phyloP scores from a whole-genome alignment of 1,284 basidiomycete species.

The Phylloporus sp. region DNA sequence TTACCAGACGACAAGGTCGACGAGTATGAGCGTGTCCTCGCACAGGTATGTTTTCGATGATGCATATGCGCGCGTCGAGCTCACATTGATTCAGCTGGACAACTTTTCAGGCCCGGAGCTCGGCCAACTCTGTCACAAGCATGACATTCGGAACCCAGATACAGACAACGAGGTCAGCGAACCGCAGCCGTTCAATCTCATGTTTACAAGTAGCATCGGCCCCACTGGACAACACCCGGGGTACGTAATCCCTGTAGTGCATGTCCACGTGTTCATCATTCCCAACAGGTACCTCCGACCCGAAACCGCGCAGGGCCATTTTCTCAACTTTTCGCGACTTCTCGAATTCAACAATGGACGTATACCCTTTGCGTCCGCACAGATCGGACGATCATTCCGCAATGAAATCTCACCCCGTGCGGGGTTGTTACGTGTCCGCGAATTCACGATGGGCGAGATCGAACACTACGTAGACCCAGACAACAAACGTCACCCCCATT shows the following conservation, averaged over 20 bases:
- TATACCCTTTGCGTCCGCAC: conserved; percentile 96
- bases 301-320: conserved; percentile 98
- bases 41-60: conserved; percentile 64
- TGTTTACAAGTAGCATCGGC: conserved; percentile 98
- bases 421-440: conserved; percentile 94
- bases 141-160: conserved; percentile 89
- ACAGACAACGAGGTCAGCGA: conserved; percentile 92
- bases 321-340: conserved; percentile 97
- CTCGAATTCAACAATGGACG: conserved; percentile 98
- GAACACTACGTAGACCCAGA: conserved; percentile 98
- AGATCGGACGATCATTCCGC: conserved; percentile 95
- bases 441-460: conserved; percentile 99
- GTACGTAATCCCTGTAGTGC: conserved; percentile 42
- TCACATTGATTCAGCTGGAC: conserved; percentile 72
- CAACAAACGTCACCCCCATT: conserved; percentile 89
- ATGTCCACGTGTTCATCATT: not conserved
- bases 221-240: conserved; percentile 98
- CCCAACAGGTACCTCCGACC: conserved; percentile 85
- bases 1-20: conserved; percentile 77
- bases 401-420: conserved; percentile 99
- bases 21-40: conserved; percentile 85
- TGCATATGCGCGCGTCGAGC: not conserved
- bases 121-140: conserved; percentile 84
- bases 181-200: conserved; percentile 97
- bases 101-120: conserved; percentile 93